Base-by-base conservation (phyloP, 2,329 filamentous ascomycete species). In the Albophoma yamanashiensis region DNA sequence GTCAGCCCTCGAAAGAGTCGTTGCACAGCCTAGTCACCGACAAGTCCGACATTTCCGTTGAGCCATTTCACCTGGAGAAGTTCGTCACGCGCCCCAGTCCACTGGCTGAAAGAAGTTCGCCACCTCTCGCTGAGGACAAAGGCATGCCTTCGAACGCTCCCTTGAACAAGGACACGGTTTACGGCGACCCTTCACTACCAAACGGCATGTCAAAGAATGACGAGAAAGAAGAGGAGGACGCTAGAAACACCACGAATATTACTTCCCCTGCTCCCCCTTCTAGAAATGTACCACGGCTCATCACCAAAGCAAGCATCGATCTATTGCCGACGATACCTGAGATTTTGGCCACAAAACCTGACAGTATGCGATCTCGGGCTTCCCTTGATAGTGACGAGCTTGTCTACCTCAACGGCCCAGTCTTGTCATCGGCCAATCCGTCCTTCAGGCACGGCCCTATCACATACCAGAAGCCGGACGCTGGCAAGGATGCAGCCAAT, bases 391-490 rank as follows among this genome's bases (percentile, higher is more conserved):
- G 57, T 3, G 76, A 79, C 2, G 78, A 81, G 42, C 78, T 75
- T 59, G 67, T 83, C 42, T 81, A 78, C 64, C 71, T 81, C 55
- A 72, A 71, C 58, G 79, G 75, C 56, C 81, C 80, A 0, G 75
- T 77, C 0, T 83, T 73, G 63, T 82, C 81, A 0, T 60, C 79
- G 34, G 80, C 75, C 0, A 76, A 74, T 22, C 80, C 82, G 0
- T 67, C 68, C 2, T 82, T 83, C 65, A 75, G 74, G 9, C 84
- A 87, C 63, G 84, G 83, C 0, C 78, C 77, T 3, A 83, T 87
- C 62, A 76, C 81, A 3, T 70, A 86, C 56, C 67, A 76, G 58
- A 79, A 78, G 64, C 69, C 74, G 3, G 78, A 82, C 57, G 66
- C 77, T 9, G 64, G 69, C 27, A 72, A 66, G 12, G 70, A 73